Evolutionary conservation across 106 monocot species (phyloP).

Genomic region (Acorus gramineus): DNA sequence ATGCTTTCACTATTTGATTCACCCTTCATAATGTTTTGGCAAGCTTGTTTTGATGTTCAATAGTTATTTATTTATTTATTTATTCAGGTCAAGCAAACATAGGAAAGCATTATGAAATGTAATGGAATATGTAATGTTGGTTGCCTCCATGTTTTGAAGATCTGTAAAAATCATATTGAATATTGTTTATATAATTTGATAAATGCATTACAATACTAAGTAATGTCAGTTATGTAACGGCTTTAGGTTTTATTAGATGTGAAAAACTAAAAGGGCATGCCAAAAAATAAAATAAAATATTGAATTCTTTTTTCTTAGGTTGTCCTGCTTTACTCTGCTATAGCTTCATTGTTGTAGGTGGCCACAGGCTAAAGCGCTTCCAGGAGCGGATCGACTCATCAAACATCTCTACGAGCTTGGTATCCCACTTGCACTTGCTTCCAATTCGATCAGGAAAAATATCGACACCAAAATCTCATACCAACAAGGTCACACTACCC

Average conservation of each 20-base stretch:
- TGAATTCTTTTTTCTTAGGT: too few species aligned
- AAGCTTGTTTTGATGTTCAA: too few species aligned
- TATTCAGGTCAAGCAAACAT: too few species aligned
- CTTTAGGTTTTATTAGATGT: background rate
- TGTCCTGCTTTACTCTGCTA: too few species aligned
- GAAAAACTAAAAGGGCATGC: too few species aligned
- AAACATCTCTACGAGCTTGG: slow-evolving; percentile 58
- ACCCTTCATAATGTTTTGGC: too few species aligned
- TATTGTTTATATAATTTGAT: background rate
- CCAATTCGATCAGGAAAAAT: slow-evolving; percentile 53
- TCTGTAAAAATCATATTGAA: background rate
- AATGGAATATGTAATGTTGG: too few species aligned
- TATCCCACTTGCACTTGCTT: slow-evolving; percentile 68
- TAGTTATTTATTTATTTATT: too few species aligned
- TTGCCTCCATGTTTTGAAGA: background rate
- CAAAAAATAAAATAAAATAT: too few species aligned
- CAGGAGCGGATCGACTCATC: slow-evolving; percentile 60
- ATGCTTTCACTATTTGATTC: too few species aligned
- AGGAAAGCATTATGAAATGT: too few species aligned
- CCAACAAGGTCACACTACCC: slow-evolving; percentile 34
- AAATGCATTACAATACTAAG: background rate
- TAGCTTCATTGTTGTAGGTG: slow-evolving; percentile 28
- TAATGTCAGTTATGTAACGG: background rate
- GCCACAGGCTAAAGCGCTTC: slow-evolving; percentile 44
- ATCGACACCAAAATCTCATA: slow-evolving; percentile 51